A percentile compares a stretch with the other conserved stretches of the same genome.
These are phyloP conservation scores for Microbotryum violaceum DNA, from an alignment of 1,284 basidiomycete genomes.

Conservation along the genomic window DNA sequence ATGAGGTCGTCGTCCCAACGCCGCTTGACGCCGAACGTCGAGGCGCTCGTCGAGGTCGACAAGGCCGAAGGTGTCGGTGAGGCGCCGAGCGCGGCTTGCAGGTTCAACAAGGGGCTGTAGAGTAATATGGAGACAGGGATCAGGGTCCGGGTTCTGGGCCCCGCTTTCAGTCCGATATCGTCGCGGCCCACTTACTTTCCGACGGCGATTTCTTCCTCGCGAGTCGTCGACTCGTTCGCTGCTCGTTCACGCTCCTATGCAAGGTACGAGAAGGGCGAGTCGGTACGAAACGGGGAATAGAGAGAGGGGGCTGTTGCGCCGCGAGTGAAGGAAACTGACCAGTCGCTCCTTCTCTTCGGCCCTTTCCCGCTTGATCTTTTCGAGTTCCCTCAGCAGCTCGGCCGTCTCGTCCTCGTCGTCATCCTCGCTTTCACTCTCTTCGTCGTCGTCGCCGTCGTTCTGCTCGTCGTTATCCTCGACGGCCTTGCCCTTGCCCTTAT, in stretches of 20 bases:
- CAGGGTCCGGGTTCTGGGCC: too few species aligned
- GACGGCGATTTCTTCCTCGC: constrained; percentile 74
- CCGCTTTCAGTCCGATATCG: too few species aligned
- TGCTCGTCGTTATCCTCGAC: constrained; percentile 20
- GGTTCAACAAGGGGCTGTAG: constrained; percentile 73
- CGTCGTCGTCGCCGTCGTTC: constrained; percentile 41
- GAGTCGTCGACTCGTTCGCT: constrained; percentile 50
- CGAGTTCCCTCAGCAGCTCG: constrained; percentile 80
- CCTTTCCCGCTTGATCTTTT: constrained; percentile 89
- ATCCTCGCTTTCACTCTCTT: constrained; percentile 51
- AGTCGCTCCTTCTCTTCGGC: constrained; percentile 79
- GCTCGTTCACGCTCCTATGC: constrained; percentile 59
- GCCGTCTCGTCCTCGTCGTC: constrained; percentile 87
- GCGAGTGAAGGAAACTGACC: constrained; percentile 35
- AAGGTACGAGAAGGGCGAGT: neutral
- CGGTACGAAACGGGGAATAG: neutral
- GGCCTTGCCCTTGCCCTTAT: constrained; percentile 28
- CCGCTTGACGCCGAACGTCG: constrained; percentile 72
- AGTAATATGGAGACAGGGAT: neutral
- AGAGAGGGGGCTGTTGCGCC: neutral
- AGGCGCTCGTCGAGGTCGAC: constrained; percentile 55
- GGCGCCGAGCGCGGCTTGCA: constrained; percentile 76
- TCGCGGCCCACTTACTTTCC: constrained; percentile 39
- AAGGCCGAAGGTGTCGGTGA: constrained; percentile 52
- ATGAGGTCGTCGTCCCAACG: constrained; percentile 87